A percentile compares a stretch with the other conserved stretches of the same genome.
These are phyloP conservation scores for Canavalia ensiformis DNA, from an alignment of 306 rosid genomes.

Conservation along the genomic window DNA sequence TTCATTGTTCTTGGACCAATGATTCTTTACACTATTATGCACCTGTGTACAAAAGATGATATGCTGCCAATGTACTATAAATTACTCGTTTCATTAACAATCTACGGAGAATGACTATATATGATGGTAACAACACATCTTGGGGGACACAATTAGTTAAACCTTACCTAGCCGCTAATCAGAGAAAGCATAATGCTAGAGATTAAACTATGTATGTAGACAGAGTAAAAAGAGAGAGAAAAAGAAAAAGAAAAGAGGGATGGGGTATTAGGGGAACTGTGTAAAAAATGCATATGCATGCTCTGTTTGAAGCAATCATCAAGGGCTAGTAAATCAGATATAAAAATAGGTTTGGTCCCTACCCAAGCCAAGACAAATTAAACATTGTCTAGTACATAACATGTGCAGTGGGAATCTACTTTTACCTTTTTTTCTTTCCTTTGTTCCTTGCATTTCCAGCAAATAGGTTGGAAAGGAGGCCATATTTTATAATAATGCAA, in stretches of 20 bases:
- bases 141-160: too few relatives aligned
- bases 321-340: constrained; percentile 39
- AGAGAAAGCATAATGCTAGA: too few relatives aligned
- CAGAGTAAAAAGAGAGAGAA: too few relatives aligned
- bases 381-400: constrained; percentile 62
- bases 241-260: too few relatives aligned
- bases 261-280: too few relatives aligned
- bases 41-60: too few relatives aligned
- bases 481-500: constrained; percentile 49
- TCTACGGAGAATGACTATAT: neutral
- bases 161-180: too few relatives aligned
- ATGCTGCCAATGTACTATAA: too few relatives aligned
- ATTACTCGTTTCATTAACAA: too few relatives aligned
- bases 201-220: too few relatives aligned
- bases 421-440: constrained; percentile 53
- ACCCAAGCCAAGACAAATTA: constrained; percentile 67
- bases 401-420: constrained; percentile 78
- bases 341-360: constrained; percentile 52
- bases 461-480: constrained; percentile 69
- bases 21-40: neutral
- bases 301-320: constrained; percentile 55
- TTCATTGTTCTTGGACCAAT: neutral
- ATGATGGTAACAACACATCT: too few relatives aligned
- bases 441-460: constrained; percentile 81
- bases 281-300: constrained; percentile 34